These are phyloP conservation scores for Wickerhamiella brachini DNA, from an alignment of 805 yeast species.

Conservation along the genomic window DNA sequence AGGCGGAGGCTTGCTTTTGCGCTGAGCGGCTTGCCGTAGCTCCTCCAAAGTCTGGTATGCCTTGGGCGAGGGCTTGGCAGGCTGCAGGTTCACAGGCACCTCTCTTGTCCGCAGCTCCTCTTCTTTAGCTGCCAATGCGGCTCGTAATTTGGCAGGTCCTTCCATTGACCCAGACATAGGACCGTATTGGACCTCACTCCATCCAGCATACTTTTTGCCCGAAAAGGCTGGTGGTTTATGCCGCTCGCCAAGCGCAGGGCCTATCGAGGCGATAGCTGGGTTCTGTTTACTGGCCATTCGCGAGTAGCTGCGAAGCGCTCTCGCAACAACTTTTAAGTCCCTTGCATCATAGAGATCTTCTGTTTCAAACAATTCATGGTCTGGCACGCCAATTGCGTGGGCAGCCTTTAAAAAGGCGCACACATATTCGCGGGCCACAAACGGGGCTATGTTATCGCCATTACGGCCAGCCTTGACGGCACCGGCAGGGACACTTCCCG, in stretches of 20 bases:
- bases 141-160: not conserved
- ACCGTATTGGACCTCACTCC: slow-evolving; percentile 8
- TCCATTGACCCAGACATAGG: slow-evolving; percentile 2
- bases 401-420: slow-evolving; percentile 50
- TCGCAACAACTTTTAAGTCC: slow-evolving; percentile 39
- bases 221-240: slow-evolving; percentile 5
- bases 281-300: slow-evolving; percentile 5
- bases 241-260: slow-evolving; percentile 5
- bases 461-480: not conserved
- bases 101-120: not conserved
- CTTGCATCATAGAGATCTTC: slow-evolving; percentile 52
- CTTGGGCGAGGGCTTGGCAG: not conserved
- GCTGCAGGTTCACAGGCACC: not conserved
- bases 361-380: slow-evolving; percentile 67
- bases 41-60: not conserved
- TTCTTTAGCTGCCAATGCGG: not conserved
- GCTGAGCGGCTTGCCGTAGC: not conserved
- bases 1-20: not conserved
- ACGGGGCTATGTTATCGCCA: not conserved
- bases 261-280: slow-evolving; percentile 2
- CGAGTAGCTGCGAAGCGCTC: slow-evolving; percentile 3
- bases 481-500: not conserved
- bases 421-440: slow-evolving; percentile 39
- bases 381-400: slow-evolving; percentile 49
- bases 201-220: slow-evolving; percentile 2